Conservation (phyloP, 441 rosid species). For the Populus trichocarpa region DNA sequence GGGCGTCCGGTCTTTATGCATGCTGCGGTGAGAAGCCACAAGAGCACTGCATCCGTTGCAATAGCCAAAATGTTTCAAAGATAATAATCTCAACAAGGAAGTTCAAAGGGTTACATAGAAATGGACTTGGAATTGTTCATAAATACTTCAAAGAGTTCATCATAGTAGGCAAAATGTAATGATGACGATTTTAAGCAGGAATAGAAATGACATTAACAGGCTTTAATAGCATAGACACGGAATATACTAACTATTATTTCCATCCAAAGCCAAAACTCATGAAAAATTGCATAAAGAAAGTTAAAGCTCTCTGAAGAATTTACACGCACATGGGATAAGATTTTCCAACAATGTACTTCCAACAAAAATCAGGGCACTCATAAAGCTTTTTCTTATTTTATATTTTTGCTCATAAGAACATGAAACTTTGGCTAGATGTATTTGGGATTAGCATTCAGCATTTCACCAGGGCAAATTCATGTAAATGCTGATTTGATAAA, state of each 20-base stretch:
- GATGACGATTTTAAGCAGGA: not conserved
- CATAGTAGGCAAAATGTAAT: not conserved
- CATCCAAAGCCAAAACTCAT: not conserved
- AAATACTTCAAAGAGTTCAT: not conserved
- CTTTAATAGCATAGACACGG: too few species aligned
- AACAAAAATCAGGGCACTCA: not conserved
- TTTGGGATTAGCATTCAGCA: not conserved
- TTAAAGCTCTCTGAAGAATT: not conserved
- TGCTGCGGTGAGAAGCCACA: constrained; percentile 90
- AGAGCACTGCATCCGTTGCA: constrained; percentile 50
- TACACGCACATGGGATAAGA: not conserved
- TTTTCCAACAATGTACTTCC: not conserved
- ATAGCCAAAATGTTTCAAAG: not conserved
- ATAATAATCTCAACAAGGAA: not conserved
- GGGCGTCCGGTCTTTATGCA: constrained; percentile 31
- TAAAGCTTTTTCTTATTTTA: not conserved
- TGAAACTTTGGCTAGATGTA: not conserved
- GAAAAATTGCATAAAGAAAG: not conserved
- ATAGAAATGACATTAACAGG: not conserved
- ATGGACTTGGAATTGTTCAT: not conserved
- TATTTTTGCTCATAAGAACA: not conserved
- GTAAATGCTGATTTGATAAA: not conserved
- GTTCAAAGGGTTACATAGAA: not conserved
- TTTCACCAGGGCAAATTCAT: not conserved
- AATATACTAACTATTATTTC: not conserved